Evolutionary conservation across 2,329 filamentous ascomycete species (phyloP).

Genomic region (Alternaria panax): DNA sequence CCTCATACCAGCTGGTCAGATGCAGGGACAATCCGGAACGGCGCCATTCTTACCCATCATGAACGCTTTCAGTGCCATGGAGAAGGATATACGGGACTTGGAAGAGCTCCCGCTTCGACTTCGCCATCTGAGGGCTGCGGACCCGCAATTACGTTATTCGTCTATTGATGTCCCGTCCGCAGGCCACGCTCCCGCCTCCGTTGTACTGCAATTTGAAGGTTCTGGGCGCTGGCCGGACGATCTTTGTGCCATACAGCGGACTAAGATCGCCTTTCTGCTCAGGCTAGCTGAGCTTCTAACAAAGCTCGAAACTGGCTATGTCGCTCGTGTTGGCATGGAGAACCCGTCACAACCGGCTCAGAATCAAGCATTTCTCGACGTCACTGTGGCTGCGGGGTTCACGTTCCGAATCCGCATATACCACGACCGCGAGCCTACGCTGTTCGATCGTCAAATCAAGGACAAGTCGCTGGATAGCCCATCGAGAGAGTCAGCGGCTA

Average conservation of each 20-base stretch:
- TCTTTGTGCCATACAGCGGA: constrained; percentile 86
- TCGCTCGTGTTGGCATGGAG: constrained; percentile 79
- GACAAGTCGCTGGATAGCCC: constrained; percentile 73
- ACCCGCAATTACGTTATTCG: constrained; percentile 76
- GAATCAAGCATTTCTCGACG: constrained; percentile 83
- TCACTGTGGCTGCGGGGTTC: constrained; percentile 74
- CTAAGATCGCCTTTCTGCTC: constrained; percentile 86
- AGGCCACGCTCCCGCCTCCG: constrained; percentile 68
- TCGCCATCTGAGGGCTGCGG: constrained; percentile 77
- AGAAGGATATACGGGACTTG: constrained; percentile 77
- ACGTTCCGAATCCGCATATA: constrained; percentile 87
- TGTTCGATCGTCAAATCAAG: constrained; percentile 80
- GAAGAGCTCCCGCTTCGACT: constrained; percentile 88
- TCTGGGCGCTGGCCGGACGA: constrained; percentile 95
- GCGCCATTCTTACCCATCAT: constrained; percentile 72
- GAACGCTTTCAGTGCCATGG: constrained; percentile 74
- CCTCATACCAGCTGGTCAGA: constrained; percentile 50
- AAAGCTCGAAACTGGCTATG: constrained; percentile 66
- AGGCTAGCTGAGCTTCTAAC: constrained; percentile 77
- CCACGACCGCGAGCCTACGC: constrained; percentile 82
- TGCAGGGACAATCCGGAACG: constrained; percentile 48
- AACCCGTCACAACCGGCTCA: constrained; percentile 72
- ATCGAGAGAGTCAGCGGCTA: constrained; percentile 72
- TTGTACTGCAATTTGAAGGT: constrained; percentile 89
- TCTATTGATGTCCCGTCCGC: constrained; percentile 66